Base-by-base conservation (phyloP, 768 basidiomycete species). In the Galerina sulciceps region DNA sequence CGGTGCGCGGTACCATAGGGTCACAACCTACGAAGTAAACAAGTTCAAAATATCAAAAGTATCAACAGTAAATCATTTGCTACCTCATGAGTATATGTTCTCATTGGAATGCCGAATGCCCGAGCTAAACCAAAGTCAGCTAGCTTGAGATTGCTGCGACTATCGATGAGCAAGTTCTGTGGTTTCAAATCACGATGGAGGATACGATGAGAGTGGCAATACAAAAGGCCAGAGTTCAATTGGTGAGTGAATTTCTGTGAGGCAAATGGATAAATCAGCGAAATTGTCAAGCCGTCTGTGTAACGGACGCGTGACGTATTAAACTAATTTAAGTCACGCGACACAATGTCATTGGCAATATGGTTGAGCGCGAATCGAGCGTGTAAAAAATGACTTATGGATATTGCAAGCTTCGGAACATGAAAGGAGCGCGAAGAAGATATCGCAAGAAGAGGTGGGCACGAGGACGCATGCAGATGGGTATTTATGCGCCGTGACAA, bases 1-100 rank as follows among this genome's bases (percentile, higher is more conserved):
- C 3, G 97, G 97, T 4, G 96, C 94, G 48, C 97, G 93, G 72
- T 99, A 99, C 97, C 97, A 99, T 38, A 99, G 83, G 9, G 97
- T 99, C 18, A 99, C 97, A 47, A 99, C 97, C 97, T 99, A 60
- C 15, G 53, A 44, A 45, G 49, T 50, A 57, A 31, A 31, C 26
- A 4, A 31, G 26, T 31, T 31, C 26, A 31, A 31, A 5, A 5
- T 4, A 31, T 31, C 26, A 31, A 8, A 31, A 31, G 8, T 31
- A 31, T 8, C 26, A 31, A 31, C 4, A 31, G 26, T 31, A 31
- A 31, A 31, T 31, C 26, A 8, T 31, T 31, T 31, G 26, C 4
- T 31, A 31, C 26, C 26, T 31, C 26, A 31, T 31, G 26, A 31
- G 26, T 31, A 8, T 31, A 31, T 31, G 26, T 31, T 31, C 26